Percentiles rank a stretch among this genome's conserved stretches.
Evolutionary conservation across 345 rosid genomes (phyloP).

Genomic region (Schrenkiella parvula): DNA sequence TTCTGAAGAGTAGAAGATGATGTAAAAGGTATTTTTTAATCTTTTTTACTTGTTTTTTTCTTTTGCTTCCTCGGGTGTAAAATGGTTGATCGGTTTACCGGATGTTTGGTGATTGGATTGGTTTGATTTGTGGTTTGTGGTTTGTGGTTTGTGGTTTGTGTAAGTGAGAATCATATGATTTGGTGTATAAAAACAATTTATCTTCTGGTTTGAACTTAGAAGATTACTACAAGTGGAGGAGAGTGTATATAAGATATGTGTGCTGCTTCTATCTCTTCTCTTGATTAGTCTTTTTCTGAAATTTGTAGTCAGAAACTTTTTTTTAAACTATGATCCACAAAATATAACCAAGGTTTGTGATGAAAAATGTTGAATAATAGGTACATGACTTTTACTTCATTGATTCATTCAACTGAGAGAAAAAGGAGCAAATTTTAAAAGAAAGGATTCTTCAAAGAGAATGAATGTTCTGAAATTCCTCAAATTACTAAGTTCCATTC

Average conservation of each 20-base stretch:
- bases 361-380: no score
- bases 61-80: slow-evolving; percentile 6
- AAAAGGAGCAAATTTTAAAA: no score
- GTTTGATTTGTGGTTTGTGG: slow-evolving; percentile 27
- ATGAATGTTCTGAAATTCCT: no score
- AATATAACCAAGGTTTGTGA: no score
- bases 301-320: background rate
- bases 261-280: background rate
- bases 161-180: slow-evolving; percentile 13
- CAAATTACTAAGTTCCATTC: no score
- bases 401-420: no score
- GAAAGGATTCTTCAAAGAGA: no score
- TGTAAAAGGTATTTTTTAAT: background rate
- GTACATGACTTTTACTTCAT: no score
- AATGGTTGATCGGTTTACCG: slow-evolving; percentile 15
- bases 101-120: slow-evolving; percentile 24
- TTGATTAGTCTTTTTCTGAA: background rate
- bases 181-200: slow-evolving; percentile 23
- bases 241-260: background rate
- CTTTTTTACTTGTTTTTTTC: background rate
- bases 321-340: no score
- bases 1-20: slow-evolving; percentile 13
- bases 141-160: slow-evolving; percentile 26
- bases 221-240: background rate
- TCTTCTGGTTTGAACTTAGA: slow-evolving; percentile 11